Conservation (phyloP, 768 basidiomycete genomes). For the Boletus pseudo-olivaceus region DNA sequence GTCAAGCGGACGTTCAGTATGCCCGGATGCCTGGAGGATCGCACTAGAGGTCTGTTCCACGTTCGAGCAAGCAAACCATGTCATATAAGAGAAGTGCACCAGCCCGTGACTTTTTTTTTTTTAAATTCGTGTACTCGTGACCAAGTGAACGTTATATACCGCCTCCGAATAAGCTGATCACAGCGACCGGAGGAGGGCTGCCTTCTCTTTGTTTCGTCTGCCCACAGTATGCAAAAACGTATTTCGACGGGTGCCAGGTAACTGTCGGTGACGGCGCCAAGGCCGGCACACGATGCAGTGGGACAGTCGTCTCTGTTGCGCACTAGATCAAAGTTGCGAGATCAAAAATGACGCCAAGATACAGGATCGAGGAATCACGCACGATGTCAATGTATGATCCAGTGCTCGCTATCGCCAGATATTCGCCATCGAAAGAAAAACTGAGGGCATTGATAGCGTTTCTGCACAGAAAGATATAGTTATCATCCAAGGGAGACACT, state of each 20-base stretch:
- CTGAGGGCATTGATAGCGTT: conserved; percentile 69
- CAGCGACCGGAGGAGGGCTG: conserved; percentile 59
- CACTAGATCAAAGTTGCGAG: conserved; percentile 43
- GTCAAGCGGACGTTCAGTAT: background rate
- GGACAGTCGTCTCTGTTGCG: conserved; percentile 71
- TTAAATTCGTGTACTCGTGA: too few relatives aligned
- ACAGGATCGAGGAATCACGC: conserved; percentile 23
- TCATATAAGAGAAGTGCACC: background rate
- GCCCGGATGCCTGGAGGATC: background rate
- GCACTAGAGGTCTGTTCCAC: background rate
- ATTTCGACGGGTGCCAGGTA: conserved; percentile 78
- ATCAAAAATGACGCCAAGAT: background rate
- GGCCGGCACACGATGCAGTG: conserved; percentile 73
- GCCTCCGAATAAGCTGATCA: conserved; percentile 71
- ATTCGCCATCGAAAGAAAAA: conserved; percentile 84
- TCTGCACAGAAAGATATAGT: conserved; percentile 34
- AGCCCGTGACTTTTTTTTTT: too few relatives aligned
- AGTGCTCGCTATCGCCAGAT: conserved; percentile 68
- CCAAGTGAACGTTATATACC: conserved; percentile 25
- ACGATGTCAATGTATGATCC: conserved; percentile 79
- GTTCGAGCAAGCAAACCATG: background rate
- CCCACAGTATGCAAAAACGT: conserved; percentile 79
- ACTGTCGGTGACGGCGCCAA: conserved; percentile 73
- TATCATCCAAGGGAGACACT: background rate
- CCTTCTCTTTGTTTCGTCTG: conserved; percentile 67